These are phyloP conservation scores for Ormosia semicastrata DNA, from an alignment of 306 rosid species.

Conservation along the genomic window DNA sequence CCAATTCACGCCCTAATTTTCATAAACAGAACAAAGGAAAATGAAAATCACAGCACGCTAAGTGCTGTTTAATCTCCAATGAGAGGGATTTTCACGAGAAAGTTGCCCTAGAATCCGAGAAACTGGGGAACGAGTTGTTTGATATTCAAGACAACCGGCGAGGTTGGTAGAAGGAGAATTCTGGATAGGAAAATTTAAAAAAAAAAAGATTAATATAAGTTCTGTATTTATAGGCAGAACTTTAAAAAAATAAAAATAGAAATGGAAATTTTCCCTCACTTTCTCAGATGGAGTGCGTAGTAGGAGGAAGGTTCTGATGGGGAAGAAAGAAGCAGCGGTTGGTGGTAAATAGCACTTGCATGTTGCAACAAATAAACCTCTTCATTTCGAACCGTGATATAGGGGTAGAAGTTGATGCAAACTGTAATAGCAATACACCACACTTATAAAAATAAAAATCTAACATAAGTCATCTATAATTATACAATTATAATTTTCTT, in stretches of 20 bases:
- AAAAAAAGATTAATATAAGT: not conserved
- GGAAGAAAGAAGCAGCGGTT: too few species aligned
- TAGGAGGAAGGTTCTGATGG: not conserved
- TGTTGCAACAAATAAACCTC: too few species aligned
- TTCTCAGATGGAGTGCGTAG: not conserved
- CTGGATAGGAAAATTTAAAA: not conserved
- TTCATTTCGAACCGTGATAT: too few species aligned
- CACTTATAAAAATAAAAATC: too few species aligned
- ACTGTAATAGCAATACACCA: too few species aligned
- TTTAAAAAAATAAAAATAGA: too few species aligned
- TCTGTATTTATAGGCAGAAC: conserved; percentile 8
- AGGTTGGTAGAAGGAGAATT: not conserved
- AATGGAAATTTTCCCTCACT: not conserved
- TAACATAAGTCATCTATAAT: too few species aligned
- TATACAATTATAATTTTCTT: too few species aligned
- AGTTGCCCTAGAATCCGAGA: conserved; percentile 33
- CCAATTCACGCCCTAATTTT: conserved; percentile 37
- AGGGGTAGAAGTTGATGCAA: too few species aligned
- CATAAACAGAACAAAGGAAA: not conserved
- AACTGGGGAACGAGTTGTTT: not conserved
- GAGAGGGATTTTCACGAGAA: not conserved
- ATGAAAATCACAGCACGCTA: not conserved
- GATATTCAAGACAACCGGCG: not conserved
- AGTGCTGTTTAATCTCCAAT: conserved; percentile 16
- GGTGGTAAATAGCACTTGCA: too few species aligned